phyloP scores from a whole-genome alignment of 208 protist species.

The Trypanosoma platydactyli region DNA sequence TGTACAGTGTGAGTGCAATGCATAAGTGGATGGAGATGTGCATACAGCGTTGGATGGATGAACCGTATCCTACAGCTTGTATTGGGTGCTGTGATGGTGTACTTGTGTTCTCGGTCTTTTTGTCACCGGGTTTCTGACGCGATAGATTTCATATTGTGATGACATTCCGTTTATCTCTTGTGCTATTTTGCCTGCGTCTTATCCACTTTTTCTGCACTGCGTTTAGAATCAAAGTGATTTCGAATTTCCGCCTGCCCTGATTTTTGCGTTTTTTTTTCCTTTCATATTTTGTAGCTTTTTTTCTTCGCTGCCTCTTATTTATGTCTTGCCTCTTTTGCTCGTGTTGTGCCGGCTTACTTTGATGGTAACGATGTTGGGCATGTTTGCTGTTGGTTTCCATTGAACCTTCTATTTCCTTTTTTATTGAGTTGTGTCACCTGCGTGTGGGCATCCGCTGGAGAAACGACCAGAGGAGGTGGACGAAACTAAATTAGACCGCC shows the following conservation, averaged over 20 bases:
- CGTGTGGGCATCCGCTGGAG: too few species aligned
- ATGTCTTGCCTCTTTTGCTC: not conserved
- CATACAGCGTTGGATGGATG: not conserved
- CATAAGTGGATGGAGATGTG: not conserved
- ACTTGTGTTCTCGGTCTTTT: not conserved
- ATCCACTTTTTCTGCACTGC: not conserved
- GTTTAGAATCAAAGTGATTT: not conserved
- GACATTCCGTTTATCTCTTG: not conserved
- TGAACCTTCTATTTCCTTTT: too few species aligned
- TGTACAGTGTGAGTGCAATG: too few species aligned
- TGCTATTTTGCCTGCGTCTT: not conserved
- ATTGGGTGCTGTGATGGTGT: too few species aligned
- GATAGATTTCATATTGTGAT: too few species aligned
- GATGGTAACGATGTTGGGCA: too few species aligned
- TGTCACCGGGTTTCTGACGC: not conserved
- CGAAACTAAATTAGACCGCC: not conserved
- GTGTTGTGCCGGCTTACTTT: not conserved
- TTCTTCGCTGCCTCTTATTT: not conserved
- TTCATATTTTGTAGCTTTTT: not conserved
- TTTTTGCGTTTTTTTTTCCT: not conserved
- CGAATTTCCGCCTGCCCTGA: not conserved
- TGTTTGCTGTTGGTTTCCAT: too few species aligned
- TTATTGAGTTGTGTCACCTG: too few species aligned
- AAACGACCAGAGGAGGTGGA: not conserved
- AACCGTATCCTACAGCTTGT: too few species aligned